Percentiles rank a stretch among this genome's conserved stretches.
Evolutionary conservation across 2,329 filamentous ascomycete genomes (phyloP).

Genomic region (Cadophora luteo-olivacea): DNA sequence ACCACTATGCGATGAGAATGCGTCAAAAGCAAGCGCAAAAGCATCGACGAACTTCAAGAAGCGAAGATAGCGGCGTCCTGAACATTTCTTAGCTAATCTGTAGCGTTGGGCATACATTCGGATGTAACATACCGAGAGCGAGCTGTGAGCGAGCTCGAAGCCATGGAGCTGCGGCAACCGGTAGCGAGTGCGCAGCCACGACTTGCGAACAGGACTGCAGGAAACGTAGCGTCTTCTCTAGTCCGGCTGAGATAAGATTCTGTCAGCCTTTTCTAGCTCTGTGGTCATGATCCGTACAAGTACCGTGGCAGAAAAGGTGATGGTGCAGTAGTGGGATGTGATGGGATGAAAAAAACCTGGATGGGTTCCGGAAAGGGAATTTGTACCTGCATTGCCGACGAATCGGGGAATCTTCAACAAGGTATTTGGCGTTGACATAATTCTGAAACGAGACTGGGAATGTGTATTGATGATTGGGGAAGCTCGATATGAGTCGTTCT

Average conservation of each 20-base stretch:
- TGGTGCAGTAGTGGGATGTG: background rate
- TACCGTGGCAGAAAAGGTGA: background rate
- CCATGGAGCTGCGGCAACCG: conserved; percentile 47
- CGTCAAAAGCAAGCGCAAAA: conserved; percentile 57
- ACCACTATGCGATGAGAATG: conserved; percentile 43
- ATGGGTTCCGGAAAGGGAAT: background rate
- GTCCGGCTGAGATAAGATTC: conserved; percentile 52
- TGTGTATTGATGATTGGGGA: background rate
- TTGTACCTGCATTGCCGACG: conserved; percentile 19
- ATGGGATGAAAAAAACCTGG: background rate
- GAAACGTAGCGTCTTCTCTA: conserved; percentile 65
- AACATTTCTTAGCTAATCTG: background rate
- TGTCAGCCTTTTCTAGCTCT: conserved; percentile 7
- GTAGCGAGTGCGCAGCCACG: conserved; percentile 51
- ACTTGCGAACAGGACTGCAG: conserved; percentile 59
- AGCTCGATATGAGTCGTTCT: background rate
- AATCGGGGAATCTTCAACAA: conserved; percentile 7
- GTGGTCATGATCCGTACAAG: background rate
- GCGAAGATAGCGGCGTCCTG: conserved; percentile 67
- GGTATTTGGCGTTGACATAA: background rate
- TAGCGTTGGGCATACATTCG: background rate
- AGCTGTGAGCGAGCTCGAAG: conserved; percentile 49
- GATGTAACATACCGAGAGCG: conserved; percentile 47
- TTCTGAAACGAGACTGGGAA: background rate
- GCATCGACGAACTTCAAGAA: conserved; percentile 71